Percentiles rank a stretch among this genome's conserved stretches.
Evolutionary conservation across 2,329 filamentous ascomycete genomes (phyloP).

Genomic region (Botryotinia narcissicola): DNA sequence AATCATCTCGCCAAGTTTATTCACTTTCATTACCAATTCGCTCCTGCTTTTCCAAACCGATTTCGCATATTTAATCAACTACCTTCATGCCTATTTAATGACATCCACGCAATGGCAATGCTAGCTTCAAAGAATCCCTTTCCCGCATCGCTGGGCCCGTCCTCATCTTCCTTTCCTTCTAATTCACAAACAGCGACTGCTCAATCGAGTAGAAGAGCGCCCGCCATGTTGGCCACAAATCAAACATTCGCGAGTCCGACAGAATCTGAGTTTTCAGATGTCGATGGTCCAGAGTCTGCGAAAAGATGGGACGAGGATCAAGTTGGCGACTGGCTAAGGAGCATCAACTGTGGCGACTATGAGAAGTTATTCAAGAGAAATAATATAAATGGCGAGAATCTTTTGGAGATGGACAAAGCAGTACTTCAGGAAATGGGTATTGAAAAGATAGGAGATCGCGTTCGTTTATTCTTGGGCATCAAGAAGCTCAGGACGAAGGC

Average conservation of each 20-base stretch:
- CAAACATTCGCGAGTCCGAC: constrained; percentile 73
- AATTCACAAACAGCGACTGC: constrained; percentile 49
- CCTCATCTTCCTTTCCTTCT: constrained; percentile 46
- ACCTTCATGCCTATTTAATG: constrained; percentile 32
- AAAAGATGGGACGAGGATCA: constrained; percentile 89
- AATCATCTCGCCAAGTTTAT: neutral
- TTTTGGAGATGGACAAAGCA: constrained; percentile 95
- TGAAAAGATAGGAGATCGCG: constrained; percentile 94
- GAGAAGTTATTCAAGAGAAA: constrained; percentile 86
- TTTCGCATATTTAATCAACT: neutral
- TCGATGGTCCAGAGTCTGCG: constrained; percentile 70
- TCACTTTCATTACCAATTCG: neutral
- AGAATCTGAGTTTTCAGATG: constrained; percentile 88
- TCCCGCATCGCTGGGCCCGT: constrained; percentile 53
- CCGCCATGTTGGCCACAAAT: constrained; percentile 48
- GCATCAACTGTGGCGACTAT: constrained; percentile 91
- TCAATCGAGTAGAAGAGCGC: constrained; percentile 53
- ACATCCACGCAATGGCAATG: constrained; percentile 62
- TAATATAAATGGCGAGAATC: constrained; percentile 95
- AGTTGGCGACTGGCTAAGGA: constrained; percentile 86
- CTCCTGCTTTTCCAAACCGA: constrained; percentile 2
- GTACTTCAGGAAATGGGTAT: constrained; percentile 97
- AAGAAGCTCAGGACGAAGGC: constrained; percentile 78
- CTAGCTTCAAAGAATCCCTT: constrained; percentile 73
- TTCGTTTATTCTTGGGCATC: constrained; percentile 82